phyloP scores from a whole-genome alignment of 2,329 filamentous ascomycete genomes.

The Ophiocordyceps polyrhachis-furcata region DNA sequence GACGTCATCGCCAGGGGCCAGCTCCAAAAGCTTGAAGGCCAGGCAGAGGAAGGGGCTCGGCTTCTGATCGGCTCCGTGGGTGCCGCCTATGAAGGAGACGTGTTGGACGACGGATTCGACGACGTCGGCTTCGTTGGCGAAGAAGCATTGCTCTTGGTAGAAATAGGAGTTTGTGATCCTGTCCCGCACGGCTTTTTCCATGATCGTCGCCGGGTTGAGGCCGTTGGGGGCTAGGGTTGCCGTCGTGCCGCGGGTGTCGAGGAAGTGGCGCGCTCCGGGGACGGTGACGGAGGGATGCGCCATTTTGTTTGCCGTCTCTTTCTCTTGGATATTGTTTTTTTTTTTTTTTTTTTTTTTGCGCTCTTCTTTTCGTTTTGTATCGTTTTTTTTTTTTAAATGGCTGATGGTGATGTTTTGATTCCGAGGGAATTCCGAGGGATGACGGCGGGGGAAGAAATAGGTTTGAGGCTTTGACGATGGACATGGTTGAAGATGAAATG shows the following conservation, averaged over 20 bases:
- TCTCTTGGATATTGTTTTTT: too few relatives aligned
- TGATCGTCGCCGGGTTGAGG: constrained; percentile 83
- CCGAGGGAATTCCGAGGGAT: too few relatives aligned
- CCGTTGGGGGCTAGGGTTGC: constrained; percentile 64
- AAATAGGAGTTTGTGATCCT: constrained; percentile 92
- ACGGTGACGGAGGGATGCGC: constrained; percentile 36
- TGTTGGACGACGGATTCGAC: constrained; percentile 77
- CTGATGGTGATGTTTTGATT: neutral
- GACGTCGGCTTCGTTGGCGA: constrained; percentile 65
- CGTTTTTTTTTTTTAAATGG: neutral
- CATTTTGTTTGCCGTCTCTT: too few relatives aligned
- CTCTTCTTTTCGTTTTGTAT: too few relatives aligned
- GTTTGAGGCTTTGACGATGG: neutral
- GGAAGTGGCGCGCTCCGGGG: constrained; percentile 64
- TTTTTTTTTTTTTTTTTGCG: neutral
- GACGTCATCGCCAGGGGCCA: constrained; percentile 63
- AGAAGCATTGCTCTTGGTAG: constrained; percentile 98
- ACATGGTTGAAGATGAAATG: neutral
- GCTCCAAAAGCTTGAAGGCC: constrained; percentile 82
- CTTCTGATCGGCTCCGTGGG: constrained; percentile 65
- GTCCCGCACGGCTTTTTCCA: constrained; percentile 90
- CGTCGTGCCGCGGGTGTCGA: constrained; percentile 76
- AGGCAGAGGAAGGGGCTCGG: constrained; percentile 88
- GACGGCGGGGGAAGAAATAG: neutral
- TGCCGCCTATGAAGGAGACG: constrained; percentile 71